Conservation (phyloP, 305 asterid species). For the Fraxinus sp. region DNA sequence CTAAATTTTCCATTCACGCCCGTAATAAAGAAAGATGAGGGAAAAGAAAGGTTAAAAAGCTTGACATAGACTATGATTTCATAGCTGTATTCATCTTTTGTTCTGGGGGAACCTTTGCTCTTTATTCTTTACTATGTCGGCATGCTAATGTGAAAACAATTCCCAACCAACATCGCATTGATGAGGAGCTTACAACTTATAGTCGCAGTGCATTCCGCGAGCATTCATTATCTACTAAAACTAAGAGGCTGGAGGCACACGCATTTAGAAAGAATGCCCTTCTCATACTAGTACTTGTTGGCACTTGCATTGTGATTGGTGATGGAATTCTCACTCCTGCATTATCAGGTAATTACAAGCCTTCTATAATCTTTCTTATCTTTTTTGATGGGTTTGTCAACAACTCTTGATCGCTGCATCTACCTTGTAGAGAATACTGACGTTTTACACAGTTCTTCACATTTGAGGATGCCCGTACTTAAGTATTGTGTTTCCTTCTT, state of each 20-base stretch:
- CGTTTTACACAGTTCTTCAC: no score
- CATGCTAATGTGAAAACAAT: constrained; percentile 86
- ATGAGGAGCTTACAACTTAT: constrained; percentile 95
- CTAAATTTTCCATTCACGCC: no score
- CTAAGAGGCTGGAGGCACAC: constrained; percentile 70
- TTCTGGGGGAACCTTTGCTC: constrained; percentile 46
- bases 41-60: no score
- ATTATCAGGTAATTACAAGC: constrained; percentile 61
- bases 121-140: constrained; percentile 85
- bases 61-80: no score
- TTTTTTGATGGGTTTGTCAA: no score
- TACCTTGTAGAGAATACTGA: no score
- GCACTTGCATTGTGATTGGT: constrained; percentile 95
- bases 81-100: no score
- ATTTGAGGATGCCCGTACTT: no score
- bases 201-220: constrained; percentile 82
- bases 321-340: constrained; percentile 99
- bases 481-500: no score
- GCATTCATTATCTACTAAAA: constrained; percentile 37
- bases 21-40: no score
- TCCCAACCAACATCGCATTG: constrained; percentile 94
- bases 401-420: no score
- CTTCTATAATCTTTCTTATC: no score
- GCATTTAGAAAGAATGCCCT: constrained; percentile 62
- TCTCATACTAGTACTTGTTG: constrained; percentile 75